Evolutionary conservation across 75 land plant species (phyloP), one percentile per base, ranked within the genome.

Genomic region (Picea sitchensis): DNA sequence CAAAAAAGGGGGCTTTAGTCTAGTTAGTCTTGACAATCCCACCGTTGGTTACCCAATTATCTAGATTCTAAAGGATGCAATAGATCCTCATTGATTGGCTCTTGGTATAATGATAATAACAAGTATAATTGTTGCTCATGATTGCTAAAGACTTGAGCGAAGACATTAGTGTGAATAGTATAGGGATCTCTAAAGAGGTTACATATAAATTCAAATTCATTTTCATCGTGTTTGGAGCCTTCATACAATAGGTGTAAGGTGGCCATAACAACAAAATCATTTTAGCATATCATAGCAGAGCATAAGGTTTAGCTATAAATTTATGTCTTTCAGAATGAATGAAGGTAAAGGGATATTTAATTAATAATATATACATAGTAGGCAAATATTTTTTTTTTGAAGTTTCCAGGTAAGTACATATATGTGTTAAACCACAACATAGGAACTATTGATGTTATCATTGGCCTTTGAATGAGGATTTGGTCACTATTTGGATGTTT

Each of bases 361-460:
- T 38, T 13, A 58, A 14, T 34, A 20, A 68, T 21, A 60, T 82
- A 73, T 38, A 90, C 92, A 83, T 87, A 90, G 61, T 60, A 85
- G 58, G 87, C 89, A 18, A 87, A 74, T 30, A 87, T 89, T 89
- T 8, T 87, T 92, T 90, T 91, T 4, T 92, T 91, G 14, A 90
- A 90, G 83, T 87, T 44, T 1, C 88, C 83, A 20, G 91, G 88
- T 8, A 93, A 2, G 41, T 38, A 38, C 5, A 38, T 3, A 38
- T 3, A 38, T 3, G 41, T 38, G 41, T 38, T 38, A 38, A 38
- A 38, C 41, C 1, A 38, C 41, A 38, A 38, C 1, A 38, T 38
- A 5, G 2, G 41, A 38, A 38, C 41, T 38, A 3, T 38, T 38
- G 5, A 38, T 3, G 5, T 38, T 38, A 38, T 1, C 41, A 3